phyloP scores from a whole-genome alignment of 1,284 basidiomycete genomes.

The Ganoderma resinaceum region DNA sequence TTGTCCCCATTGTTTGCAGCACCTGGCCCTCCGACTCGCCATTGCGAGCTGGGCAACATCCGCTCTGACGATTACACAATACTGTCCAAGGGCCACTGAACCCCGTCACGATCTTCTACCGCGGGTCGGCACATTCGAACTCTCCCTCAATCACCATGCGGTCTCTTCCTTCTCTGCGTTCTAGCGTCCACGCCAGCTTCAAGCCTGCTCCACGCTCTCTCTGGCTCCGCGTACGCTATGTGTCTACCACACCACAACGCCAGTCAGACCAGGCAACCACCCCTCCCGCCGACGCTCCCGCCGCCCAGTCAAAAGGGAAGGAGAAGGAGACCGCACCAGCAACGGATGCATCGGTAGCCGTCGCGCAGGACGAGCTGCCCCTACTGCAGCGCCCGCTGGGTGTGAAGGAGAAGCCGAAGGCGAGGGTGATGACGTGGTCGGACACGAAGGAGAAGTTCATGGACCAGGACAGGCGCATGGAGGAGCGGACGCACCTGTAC shows the following conservation, averaged over 20 bases:
- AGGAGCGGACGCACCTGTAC: constrained; percentile 81
- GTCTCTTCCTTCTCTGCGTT: constrained; percentile 4
- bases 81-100: not conserved
- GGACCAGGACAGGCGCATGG: constrained; percentile 74
- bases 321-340: constrained; percentile 22
- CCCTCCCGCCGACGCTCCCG: not conserved
- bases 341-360: constrained; percentile 6
- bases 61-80: not conserved
- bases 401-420: constrained; percentile 65
- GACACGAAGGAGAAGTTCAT: constrained; percentile 76
- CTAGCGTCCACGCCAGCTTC: not conserved
- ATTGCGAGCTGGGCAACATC: not conserved
- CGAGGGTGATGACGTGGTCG: constrained; percentile 64
- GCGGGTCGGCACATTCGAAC: not conserved
- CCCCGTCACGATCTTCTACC: not conserved
- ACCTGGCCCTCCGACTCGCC: not conserved
- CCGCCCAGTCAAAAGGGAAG: constrained; percentile 23
- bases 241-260: constrained; percentile 18
- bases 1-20: not conserved
- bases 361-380: constrained; percentile 46
- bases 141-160: constrained; percentile 5
- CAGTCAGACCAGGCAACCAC: constrained; percentile 15
- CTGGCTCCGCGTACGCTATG: constrained; percentile 2
- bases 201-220: not conserved
- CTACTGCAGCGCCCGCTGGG: constrained; percentile 80